These are phyloP conservation scores for Cubamyces lactineus DNA, from an alignment of 768 basidiomycete genomes.

Conservation along the genomic window DNA sequence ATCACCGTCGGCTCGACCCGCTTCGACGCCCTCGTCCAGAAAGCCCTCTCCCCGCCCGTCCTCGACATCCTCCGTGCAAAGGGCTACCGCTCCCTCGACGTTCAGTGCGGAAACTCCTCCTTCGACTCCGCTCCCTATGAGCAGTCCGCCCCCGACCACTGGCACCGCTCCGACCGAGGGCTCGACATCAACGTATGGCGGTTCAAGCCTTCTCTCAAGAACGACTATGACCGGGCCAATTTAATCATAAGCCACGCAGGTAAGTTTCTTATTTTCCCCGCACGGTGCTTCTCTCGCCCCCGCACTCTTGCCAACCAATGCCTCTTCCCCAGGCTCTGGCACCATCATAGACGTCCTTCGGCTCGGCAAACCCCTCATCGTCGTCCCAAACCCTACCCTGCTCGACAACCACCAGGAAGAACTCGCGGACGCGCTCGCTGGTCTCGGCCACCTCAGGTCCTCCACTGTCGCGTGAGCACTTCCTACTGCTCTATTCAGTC, in stretches of 20 bases:
- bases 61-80: constrained; percentile 53
- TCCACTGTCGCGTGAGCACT: constrained; percentile 62
- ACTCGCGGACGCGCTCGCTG: constrained; percentile 69
- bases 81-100: constrained; percentile 62
- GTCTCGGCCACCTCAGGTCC: constrained; percentile 58
- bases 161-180: constrained; percentile 33
- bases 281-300: neutral
- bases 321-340: constrained; percentile 70
- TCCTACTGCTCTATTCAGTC: neutral
- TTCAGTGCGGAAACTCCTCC: constrained; percentile 80
- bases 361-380: constrained; percentile 74
- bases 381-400: constrained; percentile 86
- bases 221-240: constrained; percentile 66
- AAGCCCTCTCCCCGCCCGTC: constrained; percentile 58
- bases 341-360: constrained; percentile 91
- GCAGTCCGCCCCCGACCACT: constrained; percentile 29
- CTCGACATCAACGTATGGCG: constrained; percentile 62
- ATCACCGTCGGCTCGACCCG: constrained; percentile 90
- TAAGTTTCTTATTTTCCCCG: constrained; percentile 39
- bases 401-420: constrained; percentile 95
- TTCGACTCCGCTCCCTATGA: constrained; percentile 41
- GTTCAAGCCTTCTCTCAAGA: constrained; percentile 74
- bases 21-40: constrained; percentile 75
- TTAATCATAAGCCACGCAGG: constrained; percentile 94
- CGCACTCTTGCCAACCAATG: neutral